Base-by-base conservation (phyloP, 2,329 filamentous ascomycete genomes). In the Aureobasidium sp. region DNA sequence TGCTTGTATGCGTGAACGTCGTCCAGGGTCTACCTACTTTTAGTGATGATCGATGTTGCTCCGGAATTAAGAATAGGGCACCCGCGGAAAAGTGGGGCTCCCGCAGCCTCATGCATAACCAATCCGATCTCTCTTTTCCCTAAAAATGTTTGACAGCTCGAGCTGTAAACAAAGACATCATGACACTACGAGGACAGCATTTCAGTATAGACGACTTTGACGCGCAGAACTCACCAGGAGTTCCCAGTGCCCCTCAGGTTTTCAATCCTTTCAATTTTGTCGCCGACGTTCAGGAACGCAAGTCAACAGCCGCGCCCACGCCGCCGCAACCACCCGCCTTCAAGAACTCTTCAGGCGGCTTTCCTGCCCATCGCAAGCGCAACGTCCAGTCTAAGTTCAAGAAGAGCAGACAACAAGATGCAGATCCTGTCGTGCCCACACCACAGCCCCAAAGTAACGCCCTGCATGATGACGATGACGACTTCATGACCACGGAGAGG, bases 341-440 rank as follows among this genome's bases (percentile, higher is more conserved):
- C 15, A 80, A 78, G 10, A 77, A 79, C 23, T 74, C 69, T 58
- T 65, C 79, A 5, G 86, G 84, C 13, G 94, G 94, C 1, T 97
- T 97, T 68, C 94, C 94, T n/a, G 85, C 87, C 63, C 92, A 91
- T 73, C 94, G 89, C 74, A 91, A 89, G 72, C 86, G 92, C 66
- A 81, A 80, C 62, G 82, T 83, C 62, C 76, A 84, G 8, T 96
- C 91, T 1, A 83, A 88, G 1, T 96, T 96, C 78, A 96, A 91
- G 72, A 86, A 90, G 69, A 48, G 13, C 5, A 59, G 62, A 46
- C 46, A 63, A 26, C 47, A 55, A 32, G 42, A 53, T 59, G 42
- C 12, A 41, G 15, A 47, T 37, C 23, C 34, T 29, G 6, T 39
- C n/a, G 5, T 23, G 29, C 32, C 42, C 32, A 17, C 26, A 32